Percentiles rank a stretch among this genome's conserved stretches.
Conservation (phyloP, 805 yeast species). For the Cyberlindnera mississippiensis region DNA sequence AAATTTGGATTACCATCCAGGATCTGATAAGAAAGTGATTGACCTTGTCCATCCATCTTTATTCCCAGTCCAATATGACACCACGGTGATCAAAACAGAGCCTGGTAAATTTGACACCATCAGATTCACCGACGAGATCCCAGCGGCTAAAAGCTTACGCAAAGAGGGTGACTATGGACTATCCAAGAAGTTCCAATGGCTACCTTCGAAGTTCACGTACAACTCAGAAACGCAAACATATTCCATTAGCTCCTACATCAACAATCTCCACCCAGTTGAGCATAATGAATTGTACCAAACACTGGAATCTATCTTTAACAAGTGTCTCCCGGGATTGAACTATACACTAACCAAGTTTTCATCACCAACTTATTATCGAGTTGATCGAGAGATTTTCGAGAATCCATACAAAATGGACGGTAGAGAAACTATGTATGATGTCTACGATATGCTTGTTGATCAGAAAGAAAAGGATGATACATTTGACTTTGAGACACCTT, state of each 20-base stretch:
- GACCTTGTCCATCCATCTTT: slow-evolving; percentile 11
- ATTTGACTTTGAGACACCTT: background rate
- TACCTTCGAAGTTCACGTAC: slow-evolving; percentile 2
- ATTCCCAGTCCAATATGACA: slow-evolving; percentile 12
- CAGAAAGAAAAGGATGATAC: no score
- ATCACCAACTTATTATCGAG: slow-evolving; percentile 6
- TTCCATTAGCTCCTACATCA: slow-evolving; percentile 7
- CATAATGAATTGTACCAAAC: slow-evolving; percentile 1
- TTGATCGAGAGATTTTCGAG: slow-evolving; percentile 1
- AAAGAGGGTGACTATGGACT: background rate
- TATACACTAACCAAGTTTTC: slow-evolving; percentile 3
- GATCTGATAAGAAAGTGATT: slow-evolving; percentile 8
- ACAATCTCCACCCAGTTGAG: slow-evolving; percentile 7
- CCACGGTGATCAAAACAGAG: slow-evolving; percentile 1
- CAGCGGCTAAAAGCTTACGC: background rate
- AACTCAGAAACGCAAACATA: background rate
- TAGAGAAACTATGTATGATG: background rate
- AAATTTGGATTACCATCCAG: slow-evolving; percentile 10
- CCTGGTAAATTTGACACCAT: background rate
- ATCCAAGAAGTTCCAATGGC: slow-evolving; percentile 8
- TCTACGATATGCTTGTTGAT: background rate
- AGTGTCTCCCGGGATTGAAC: slow-evolving; percentile 5
- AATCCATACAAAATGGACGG: background rate
- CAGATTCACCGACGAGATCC: background rate
- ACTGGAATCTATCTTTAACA: slow-evolving; percentile 4